Conservation (phyloP, 2,329 filamentous ascomycete genomes). For the Sclerotinia glacialis region DNA sequence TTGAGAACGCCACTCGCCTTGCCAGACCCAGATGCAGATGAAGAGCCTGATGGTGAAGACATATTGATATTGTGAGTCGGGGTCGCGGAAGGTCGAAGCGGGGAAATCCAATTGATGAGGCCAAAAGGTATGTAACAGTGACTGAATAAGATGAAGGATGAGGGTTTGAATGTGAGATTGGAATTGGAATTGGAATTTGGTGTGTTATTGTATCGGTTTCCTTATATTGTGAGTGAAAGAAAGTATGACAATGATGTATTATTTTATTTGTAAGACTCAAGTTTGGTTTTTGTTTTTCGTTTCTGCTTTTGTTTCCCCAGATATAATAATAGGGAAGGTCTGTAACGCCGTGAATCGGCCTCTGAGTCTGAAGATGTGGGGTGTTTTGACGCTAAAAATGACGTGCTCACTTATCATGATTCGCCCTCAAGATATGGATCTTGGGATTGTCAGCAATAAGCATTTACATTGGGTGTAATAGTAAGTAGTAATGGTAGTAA, state of each 20-base stretch:
- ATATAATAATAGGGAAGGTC: neutral
- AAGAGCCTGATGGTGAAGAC: conserved; percentile 39
- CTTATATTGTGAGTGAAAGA: neutral
- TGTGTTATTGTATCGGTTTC: neutral
- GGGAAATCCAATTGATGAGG: conserved; percentile 12
- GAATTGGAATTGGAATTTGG: neutral
- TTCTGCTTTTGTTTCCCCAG: conserved; percentile 13
- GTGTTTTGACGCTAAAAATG: conserved; percentile 20
- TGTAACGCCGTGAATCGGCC: conserved; percentile 10
- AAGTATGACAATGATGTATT: neutral
- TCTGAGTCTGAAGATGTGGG: conserved; percentile 18
- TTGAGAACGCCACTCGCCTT: conserved; percentile 32
- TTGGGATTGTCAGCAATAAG: neutral
- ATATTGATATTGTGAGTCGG: conserved; percentile 26
- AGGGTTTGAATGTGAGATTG: neutral
- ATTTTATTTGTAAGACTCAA: conserved; percentile 7
- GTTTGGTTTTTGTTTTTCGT: conserved; percentile 12
- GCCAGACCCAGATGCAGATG: conserved; percentile 26
- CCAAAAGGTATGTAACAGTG: neutral
- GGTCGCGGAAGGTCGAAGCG: neutral
- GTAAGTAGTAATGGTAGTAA: no score
- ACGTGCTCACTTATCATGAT: conserved; percentile 19
- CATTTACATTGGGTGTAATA: neutral
- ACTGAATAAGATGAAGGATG: neutral
- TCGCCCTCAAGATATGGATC: neutral